A percentile compares a stretch with the other conserved stretches of the same genome.
These are phyloP conservation scores for Eucalyptus coolabah DNA, from an alignment of 345 rosid species.

Conservation along the genomic window DNA sequence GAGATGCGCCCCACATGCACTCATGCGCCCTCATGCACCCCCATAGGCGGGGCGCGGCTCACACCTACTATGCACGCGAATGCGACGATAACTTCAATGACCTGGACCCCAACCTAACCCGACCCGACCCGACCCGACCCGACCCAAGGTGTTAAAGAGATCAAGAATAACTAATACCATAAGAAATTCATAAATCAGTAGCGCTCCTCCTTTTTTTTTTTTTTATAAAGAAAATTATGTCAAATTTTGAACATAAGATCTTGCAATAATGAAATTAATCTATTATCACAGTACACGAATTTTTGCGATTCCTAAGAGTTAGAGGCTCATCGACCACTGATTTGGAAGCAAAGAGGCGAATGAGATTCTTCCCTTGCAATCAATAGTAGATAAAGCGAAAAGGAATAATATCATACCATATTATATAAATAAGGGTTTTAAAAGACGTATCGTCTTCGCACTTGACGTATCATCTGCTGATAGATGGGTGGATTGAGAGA, in stretches of 20 bases:
- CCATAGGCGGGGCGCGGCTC: rapidly evolving
- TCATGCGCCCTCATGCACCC: too few relatives aligned
- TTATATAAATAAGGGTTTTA: background rate
- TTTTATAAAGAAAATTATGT: background rate
- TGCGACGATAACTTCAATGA: rapidly evolving
- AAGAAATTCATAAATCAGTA: background rate
- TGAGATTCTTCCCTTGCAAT: background rate
- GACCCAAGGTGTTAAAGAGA: background rate
- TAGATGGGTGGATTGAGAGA: background rate
- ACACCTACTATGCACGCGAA: rapidly evolving
- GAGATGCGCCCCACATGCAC: too few relatives aligned
- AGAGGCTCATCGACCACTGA: background rate
- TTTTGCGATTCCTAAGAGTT: background rate
- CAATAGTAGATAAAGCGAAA: background rate
- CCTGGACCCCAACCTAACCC: too few relatives aligned
- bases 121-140: too few relatives aligned
- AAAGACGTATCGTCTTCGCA: background rate
- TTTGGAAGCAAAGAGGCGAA: background rate
- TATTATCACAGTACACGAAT: background rate
- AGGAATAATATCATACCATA: background rate
- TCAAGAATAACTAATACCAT: background rate
- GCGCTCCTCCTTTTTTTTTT: background rate
- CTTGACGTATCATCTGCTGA: background rate
- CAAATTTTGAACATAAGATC: background rate
- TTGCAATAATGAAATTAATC: background rate